These are phyloP conservation scores for Tricholoma terreum DNA, from an alignment of 768 basidiomycete genomes.

Conservation along the genomic window DNA sequence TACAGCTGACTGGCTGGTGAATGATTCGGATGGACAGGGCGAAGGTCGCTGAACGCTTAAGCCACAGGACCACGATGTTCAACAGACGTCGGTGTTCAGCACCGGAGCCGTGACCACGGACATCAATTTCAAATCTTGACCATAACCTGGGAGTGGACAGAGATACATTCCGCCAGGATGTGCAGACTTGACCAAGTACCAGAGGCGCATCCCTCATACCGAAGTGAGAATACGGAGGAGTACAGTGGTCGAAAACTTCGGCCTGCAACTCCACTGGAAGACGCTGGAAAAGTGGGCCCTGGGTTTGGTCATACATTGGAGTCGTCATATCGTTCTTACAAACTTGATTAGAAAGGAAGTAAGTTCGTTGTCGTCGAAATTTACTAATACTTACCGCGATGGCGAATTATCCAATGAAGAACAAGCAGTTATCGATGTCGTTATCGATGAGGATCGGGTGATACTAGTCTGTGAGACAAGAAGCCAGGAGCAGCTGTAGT, in stretches of 20 bases:
- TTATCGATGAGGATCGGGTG: too few relatives aligned
- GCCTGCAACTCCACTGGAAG: slow-evolving; percentile 45
- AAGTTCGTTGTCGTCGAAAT: not conserved
- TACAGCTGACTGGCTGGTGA: slow-evolving; percentile 19
- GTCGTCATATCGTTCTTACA: too few relatives aligned
- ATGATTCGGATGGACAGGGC: slow-evolving; percentile 31
- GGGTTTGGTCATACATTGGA: not conserved
- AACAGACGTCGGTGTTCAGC: slow-evolving; percentile 17
- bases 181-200: slow-evolving; percentile 38
- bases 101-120: slow-evolving; percentile 16
- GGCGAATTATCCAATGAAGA: too few relatives aligned
- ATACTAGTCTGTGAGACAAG: too few relatives aligned
- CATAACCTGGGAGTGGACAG: slow-evolving; percentile 42
- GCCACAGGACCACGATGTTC: slow-evolving; percentile 30
- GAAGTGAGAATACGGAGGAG: slow-evolving; percentile 32
- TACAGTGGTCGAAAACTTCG: slow-evolving; percentile 43
- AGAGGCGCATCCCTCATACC: slow-evolving; percentile 33
- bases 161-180: slow-evolving; percentile 39
- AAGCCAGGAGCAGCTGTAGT: too few relatives aligned
- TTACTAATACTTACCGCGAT: too few relatives aligned
- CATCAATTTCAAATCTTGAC: slow-evolving; percentile 41
- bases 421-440: too few relatives aligned
- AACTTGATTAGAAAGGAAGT: not conserved
- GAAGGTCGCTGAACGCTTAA: slow-evolving; percentile 32
- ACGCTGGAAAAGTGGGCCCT: slow-evolving; percentile 25